Evolutionary conservation across 768 basidiomycete genomes (phyloP).

Genomic region (Auricularia sp.): DNA sequence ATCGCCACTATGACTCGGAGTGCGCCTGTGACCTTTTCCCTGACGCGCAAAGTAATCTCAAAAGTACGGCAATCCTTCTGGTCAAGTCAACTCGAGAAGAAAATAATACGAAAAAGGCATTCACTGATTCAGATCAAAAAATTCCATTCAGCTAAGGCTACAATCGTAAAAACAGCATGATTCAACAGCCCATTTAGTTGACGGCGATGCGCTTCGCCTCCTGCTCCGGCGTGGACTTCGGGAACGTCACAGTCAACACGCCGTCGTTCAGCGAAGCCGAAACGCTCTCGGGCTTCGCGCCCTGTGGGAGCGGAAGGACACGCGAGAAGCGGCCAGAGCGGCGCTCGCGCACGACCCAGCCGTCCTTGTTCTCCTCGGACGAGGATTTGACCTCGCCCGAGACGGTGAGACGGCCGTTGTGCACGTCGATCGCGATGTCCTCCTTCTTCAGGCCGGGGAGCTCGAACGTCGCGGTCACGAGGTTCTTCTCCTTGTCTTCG

Average conservation of each 20-base stretch:
- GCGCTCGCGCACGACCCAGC: slow-evolving; percentile 37
- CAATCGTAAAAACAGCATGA: no score
- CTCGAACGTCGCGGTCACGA: slow-evolving; percentile 44
- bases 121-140: no score
- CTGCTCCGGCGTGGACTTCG: slow-evolving; percentile 30
- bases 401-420: slow-evolving; percentile 16
- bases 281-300: slow-evolving; percentile 32
- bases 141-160: no score
- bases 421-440: slow-evolving; percentile 33
- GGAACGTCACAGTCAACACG: slow-evolving; percentile 44
- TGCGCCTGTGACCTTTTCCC: no score
- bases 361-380: slow-evolving; percentile 23
- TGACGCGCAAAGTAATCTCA: no score
- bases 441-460: slow-evolving; percentile 45
- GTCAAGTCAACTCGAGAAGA: no score
- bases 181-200: neutral
- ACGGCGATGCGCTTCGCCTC: neutral
- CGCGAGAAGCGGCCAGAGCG: slow-evolving; percentile 41
- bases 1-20: no score
- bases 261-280: slow-evolving; percentile 44
- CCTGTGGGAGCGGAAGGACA: slow-evolving; percentile 38
- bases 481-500: slow-evolving; percentile 31
- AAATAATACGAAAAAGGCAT: no score
- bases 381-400: slow-evolving; percentile 31
- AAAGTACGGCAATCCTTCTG: no score